These are phyloP conservation scores for Heimioporus sp. DNA, from an alignment of 768 basidiomycete species.

Conservation along the genomic window DNA sequence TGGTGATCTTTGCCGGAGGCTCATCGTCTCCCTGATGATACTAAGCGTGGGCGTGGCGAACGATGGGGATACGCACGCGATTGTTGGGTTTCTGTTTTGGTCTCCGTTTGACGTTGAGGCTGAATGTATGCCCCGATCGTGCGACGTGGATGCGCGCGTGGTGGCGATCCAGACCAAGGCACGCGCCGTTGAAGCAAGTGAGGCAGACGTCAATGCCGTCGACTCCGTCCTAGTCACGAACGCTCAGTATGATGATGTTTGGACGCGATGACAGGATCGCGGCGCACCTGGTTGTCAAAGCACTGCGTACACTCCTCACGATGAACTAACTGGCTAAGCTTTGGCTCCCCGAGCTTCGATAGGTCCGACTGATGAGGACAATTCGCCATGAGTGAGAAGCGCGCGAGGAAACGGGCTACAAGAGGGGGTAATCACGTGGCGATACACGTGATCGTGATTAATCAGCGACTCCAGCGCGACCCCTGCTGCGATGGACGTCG, in stretches of 20 bases:
- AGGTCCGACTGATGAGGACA: constrained; percentile 58
- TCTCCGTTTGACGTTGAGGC: constrained; percentile 77
- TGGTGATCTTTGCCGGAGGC: constrained; percentile 87
- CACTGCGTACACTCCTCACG: constrained; percentile 97
- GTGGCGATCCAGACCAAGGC: constrained; percentile 56
- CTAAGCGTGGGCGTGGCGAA: background rate
- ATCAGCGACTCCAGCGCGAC: too few species aligned
- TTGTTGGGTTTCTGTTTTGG: constrained; percentile 54
- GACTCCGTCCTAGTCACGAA: constrained; percentile 54
- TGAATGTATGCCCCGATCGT: constrained; percentile 72
- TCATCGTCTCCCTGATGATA: constrained; percentile 62
- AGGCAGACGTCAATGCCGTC: constrained; percentile 88
- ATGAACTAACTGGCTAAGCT: constrained; percentile 70
- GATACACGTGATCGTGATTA: background rate
- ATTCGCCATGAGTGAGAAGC: constrained; percentile 17
- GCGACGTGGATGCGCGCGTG: constrained; percentile 74
- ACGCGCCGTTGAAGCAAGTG: constrained; percentile 92
- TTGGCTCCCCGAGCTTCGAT: constrained; percentile 51
- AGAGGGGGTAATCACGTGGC: constrained; percentile 8
- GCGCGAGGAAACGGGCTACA: background rate
- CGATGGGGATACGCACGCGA: constrained; percentile 50
- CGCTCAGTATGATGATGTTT: background rate
- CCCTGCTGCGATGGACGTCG: too few species aligned
- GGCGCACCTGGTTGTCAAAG: constrained; percentile 83
- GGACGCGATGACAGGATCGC: constrained; percentile 3